Evolutionary conservation across 108 stramenopile species (phyloP).

Genomic region (Bacterosira constricta): DNA sequence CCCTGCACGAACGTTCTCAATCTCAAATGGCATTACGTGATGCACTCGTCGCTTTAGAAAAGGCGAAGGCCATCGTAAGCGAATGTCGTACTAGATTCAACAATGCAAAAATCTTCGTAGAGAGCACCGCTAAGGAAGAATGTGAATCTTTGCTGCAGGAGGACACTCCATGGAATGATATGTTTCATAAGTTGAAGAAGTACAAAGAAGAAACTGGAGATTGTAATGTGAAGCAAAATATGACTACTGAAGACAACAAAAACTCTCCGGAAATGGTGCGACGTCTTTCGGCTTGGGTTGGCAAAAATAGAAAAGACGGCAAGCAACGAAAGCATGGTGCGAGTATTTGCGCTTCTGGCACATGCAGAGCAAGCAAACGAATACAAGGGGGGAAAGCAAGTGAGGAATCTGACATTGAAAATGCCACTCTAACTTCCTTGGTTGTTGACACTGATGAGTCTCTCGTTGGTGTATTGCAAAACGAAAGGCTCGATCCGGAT

Average conservation of each 20-base stretch:
- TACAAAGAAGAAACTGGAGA: conserved; percentile 53
- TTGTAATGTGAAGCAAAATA: conserved; percentile 44
- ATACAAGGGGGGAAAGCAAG: neutral
- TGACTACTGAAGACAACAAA: conserved; percentile 21
- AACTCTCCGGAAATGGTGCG: conserved; percentile 25
- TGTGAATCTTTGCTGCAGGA: conserved; percentile 34
- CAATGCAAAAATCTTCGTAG: conserved; percentile 23
- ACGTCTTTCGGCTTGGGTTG: conserved; percentile 36
- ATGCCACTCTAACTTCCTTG: neutral
- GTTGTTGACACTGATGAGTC: conserved; percentile 2
- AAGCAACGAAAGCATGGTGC: conserved; percentile 15
- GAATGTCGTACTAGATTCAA: conserved; percentile 36
- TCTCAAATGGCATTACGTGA: conserved; percentile 44
- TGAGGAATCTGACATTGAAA: neutral
- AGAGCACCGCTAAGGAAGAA: conserved; percentile 39
- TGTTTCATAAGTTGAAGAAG: conserved; percentile 46
- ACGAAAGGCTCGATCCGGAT: conserved; percentile 33
- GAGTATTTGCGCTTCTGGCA: neutral
- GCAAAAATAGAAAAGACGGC: conserved; percentile 36
- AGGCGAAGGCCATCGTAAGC: conserved; percentile 14
- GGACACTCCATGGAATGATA: conserved; percentile 52
- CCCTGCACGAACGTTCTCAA: conserved; percentile 31
- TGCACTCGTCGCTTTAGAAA: conserved; percentile 26
- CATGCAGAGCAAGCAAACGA: neutral
- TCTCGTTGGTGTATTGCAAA: neutral